A percentile compares a stretch with the other conserved stretches of the same genome.
These are phyloP conservation scores for Asterochloris sp. DNA, from an alignment of 139 green algal species.

Conservation along the genomic window DNA sequence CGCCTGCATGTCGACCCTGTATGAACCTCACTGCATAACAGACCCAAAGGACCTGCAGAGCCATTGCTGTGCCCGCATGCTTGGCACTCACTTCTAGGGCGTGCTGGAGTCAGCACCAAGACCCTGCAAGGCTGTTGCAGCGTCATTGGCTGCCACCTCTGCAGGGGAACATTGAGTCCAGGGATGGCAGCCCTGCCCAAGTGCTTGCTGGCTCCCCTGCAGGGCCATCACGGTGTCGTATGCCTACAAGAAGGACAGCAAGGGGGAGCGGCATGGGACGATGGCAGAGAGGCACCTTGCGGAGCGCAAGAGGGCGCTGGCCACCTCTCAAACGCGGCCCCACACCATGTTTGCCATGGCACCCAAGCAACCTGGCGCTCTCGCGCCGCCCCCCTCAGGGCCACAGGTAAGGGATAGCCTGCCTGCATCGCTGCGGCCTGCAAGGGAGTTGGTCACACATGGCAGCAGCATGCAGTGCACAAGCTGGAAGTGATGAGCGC, in stretches of 20 bases:
- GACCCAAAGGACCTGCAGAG: no score
- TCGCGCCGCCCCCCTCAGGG: no score
- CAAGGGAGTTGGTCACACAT: background rate
- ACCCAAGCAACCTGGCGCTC: slow-evolving; percentile 2
- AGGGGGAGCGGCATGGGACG: slow-evolving; percentile 94
- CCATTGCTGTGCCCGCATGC: no score
- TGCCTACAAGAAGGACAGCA: slow-evolving; percentile 97
- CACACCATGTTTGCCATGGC: slow-evolving; percentile 87
- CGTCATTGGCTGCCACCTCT: no score
- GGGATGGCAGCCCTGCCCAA: background rate
- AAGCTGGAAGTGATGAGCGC: background rate
- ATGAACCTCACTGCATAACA: no score
- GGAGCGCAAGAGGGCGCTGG: slow-evolving; percentile 63
- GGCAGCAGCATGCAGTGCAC: background rate
- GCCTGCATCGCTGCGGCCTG: background rate
- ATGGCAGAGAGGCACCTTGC: slow-evolving; percentile 90
- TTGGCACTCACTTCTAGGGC: no score
- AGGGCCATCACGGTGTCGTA: slow-evolving; percentile 88
- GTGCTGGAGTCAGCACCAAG: background rate
- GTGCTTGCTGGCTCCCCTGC: background rate
- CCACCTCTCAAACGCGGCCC: slow-evolving; percentile 55
- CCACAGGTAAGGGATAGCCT: background rate
- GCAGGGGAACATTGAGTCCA: background rate
- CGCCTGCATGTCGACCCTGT: no score
- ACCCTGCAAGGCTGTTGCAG: background rate